A percentile compares a stretch with the other conserved stretches of the same genome.
These are phyloP conservation scores for Trametes elegans DNA, from an alignment of 768 basidiomycete genomes.

Conservation along the genomic window DNA sequence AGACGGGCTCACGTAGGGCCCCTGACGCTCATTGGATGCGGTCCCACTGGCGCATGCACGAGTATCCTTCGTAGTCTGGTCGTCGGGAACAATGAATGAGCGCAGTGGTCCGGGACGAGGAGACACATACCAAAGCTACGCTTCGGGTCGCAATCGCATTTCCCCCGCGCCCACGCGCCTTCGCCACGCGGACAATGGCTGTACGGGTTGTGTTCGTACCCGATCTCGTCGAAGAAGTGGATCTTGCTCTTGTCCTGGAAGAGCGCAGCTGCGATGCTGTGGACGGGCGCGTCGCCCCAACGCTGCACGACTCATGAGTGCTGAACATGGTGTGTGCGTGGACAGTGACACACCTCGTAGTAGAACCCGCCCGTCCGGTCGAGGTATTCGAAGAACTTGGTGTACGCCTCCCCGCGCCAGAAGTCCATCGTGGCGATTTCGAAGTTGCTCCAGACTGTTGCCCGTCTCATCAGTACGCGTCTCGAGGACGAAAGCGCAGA, in stretches of 20 bases:
- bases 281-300: slow-evolving; percentile 47
- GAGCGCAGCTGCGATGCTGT: slow-evolving; percentile 48
- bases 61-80: slow-evolving; percentile 55
- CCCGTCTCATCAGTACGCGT: neutral
- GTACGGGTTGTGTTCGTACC: slow-evolving; percentile 55
- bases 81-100: neutral
- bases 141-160: slow-evolving; percentile 47
- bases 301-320: slow-evolving; percentile 20
- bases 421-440: slow-evolving; percentile 88
- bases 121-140: slow-evolving; percentile 56
- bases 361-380: slow-evolving; percentile 87
- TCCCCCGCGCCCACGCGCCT: slow-evolving; percentile 37
- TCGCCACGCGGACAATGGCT: slow-evolving; percentile 46
- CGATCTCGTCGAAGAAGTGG: slow-evolving; percentile 76
- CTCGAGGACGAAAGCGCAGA: neutral
- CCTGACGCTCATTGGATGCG: slow-evolving; percentile 18
- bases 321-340: neutral
- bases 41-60: slow-evolving; percentile 58
- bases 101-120: no score
- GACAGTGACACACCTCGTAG: slow-evolving; percentile 62
- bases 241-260: slow-evolving; percentile 54
- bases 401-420: slow-evolving; percentile 83
- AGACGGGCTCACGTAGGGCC: no score
- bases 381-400: slow-evolving; percentile 77
- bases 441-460: slow-evolving; percentile 61